These are phyloP conservation scores for Fusarium torreyae DNA, from an alignment of 2,329 filamentous ascomycete species.

Conservation along the genomic window DNA sequence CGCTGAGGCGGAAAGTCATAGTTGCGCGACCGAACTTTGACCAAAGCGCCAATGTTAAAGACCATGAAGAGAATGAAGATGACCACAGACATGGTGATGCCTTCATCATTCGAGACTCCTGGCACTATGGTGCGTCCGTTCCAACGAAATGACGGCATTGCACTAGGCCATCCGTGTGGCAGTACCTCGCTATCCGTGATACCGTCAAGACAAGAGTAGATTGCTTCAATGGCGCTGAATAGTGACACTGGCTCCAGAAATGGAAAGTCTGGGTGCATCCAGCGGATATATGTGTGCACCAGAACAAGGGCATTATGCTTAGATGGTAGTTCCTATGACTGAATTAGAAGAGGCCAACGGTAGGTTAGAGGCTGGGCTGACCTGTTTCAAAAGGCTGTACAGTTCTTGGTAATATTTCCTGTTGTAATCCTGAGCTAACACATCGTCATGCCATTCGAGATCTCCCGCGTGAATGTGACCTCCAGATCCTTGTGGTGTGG, in stretches of 20 bases:
- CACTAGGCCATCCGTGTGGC: constrained; percentile 40
- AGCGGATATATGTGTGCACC: constrained; percentile 43
- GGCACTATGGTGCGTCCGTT: constrained; percentile 37
- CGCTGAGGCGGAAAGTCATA: constrained; percentile 54
- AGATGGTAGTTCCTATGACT: constrained; percentile 37
- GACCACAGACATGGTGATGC: constrained; percentile 43
- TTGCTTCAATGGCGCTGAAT: constrained; percentile 39
- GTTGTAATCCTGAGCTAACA: neutral
- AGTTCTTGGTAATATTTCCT: constrained; percentile 32
- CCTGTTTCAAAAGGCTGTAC: constrained; percentile 13
- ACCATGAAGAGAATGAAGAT: constrained; percentile 56
- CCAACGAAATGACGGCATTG: constrained; percentile 38
- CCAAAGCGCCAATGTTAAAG: constrained; percentile 54
- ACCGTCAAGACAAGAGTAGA: constrained; percentile 34
- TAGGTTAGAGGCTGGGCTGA: neutral
- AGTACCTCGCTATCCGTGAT: constrained; percentile 10
- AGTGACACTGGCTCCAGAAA: constrained; percentile 41
- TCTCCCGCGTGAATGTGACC: constrained; percentile 1
- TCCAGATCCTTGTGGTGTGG: constrained; percentile 14
- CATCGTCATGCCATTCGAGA: constrained; percentile 5
- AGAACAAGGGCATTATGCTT: constrained; percentile 42
- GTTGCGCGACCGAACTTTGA: constrained; percentile 52
- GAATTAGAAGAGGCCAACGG: neutral
- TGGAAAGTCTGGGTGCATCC: constrained; percentile 45
- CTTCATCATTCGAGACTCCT: neutral